A percentile compares a stretch with the other conserved stretches of the same genome.
Evolutionary conservation across 495 filamentous ascomycete species (phyloP).

Genomic region (Hypoxylon perforatum): DNA sequence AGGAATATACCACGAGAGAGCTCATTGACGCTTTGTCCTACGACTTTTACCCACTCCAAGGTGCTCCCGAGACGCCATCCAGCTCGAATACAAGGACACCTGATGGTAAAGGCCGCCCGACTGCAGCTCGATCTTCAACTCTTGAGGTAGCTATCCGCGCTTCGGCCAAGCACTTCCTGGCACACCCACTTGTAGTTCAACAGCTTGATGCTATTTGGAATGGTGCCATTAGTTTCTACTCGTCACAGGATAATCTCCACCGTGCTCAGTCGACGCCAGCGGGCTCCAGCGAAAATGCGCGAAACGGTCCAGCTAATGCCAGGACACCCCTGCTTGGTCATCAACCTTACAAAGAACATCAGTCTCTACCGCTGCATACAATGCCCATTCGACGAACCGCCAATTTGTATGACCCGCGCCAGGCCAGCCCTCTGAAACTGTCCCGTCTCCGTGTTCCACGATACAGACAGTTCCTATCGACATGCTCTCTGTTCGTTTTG

Average conservation of each 20-base stretch:
- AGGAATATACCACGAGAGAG: constrained; percentile 87
- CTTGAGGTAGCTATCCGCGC: constrained; percentile 92
- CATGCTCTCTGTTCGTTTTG: constrained; percentile 81
- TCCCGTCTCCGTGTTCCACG: constrained; percentile 88
- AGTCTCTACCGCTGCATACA: constrained; percentile 43
- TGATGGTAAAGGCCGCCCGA: constrained; percentile 52
- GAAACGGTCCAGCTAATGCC: constrained; percentile 40
- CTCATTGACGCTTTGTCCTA: constrained; percentile 92
- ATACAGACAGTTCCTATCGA: constrained; percentile 89
- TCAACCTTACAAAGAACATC: constrained; percentile 53
- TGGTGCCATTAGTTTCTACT: constrained; percentile 91
- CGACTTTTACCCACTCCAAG: constrained; percentile 92
- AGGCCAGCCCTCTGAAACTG: constrained; percentile 90
- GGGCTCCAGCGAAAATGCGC: constrained; percentile 16
- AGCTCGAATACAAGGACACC: constrained; percentile 42
- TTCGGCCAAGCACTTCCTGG: constrained; percentile 86
- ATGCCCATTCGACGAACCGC: constrained; percentile 75
- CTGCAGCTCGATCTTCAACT: constrained; percentile 81
- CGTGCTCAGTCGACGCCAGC: constrained; percentile 53
- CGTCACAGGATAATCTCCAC: constrained; percentile 83
- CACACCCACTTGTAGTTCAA: constrained; percentile 89
- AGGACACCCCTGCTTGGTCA: constrained; percentile 57
- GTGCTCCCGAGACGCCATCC: constrained; percentile 64
- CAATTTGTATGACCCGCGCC: constrained; percentile 86
- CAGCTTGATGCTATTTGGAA: constrained; percentile 97